Evolutionary conservation across 768 basidiomycete genomes (phyloP).

Genomic region (Fomitopsis pulvina): DNA sequence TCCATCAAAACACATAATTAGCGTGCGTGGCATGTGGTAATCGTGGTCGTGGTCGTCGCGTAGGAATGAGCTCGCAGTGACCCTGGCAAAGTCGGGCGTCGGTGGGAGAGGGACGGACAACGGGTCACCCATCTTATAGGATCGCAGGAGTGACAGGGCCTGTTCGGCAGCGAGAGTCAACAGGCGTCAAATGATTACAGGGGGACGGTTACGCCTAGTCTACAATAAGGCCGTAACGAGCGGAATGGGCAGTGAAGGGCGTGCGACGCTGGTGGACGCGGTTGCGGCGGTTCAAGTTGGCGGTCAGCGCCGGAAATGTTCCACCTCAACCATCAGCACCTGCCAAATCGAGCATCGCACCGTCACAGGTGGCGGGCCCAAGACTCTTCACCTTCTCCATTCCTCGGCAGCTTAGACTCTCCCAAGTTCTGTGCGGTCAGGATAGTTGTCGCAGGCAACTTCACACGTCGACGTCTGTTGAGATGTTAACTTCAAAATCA

Average conservation of each 20-base stretch:
- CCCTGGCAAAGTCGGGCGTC: neutral
- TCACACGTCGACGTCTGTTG: too few relatives aligned
- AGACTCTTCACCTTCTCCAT: neutral
- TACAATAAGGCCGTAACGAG: neutral
- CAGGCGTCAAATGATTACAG: neutral
- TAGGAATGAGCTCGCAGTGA: neutral
- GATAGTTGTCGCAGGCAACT: too few relatives aligned
- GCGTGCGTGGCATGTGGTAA: slow-evolving; percentile 28
- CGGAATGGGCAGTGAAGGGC: slow-evolving; percentile 2
- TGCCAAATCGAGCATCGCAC: neutral
- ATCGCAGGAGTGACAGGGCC: neutral
- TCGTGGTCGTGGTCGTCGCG: neutral
- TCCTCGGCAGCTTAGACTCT: neutral
- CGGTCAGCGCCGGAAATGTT: neutral
- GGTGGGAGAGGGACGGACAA: neutral
- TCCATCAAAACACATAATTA: slow-evolving; percentile 69
- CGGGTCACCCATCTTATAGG: neutral
- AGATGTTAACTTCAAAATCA: too few relatives aligned
- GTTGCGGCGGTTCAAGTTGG: neutral
- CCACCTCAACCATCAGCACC: neutral
- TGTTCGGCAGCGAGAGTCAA: neutral
- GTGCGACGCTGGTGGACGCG: slow-evolving; percentile 1
- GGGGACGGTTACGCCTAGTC: neutral
- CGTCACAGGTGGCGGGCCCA: neutral
- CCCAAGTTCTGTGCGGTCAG: too few relatives aligned